Base-by-base conservation (phyloP, 1,284 basidiomycete species). In the Dichomitus squalens region DNA sequence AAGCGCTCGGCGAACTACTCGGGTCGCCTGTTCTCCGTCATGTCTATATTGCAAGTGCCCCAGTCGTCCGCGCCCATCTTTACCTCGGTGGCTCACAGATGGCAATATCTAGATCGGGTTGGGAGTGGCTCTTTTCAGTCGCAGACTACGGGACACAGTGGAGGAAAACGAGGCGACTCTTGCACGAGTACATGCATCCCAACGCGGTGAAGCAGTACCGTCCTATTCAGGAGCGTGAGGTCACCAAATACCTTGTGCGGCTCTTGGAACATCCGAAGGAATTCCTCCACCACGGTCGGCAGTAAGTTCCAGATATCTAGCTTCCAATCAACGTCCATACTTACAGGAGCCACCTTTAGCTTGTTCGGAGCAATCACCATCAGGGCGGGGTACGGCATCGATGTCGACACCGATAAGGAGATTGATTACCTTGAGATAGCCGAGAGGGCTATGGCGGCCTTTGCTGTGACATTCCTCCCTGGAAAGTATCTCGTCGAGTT, bases 311-410 rank as follows among this genome's bases (percentile, higher is more conserved):
- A 31, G n/a, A 41, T 16, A 20, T 23, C 20, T 51, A 12, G 27
- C 27, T n/a, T 16, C 43, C 6, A 2, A 14, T 29, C 25, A 46
- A 12, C 18, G 3, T 12, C 40, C 6, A n/a, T 39, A 8, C 35
- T 9, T 23, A 7, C 21, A 7, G 20, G 25, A 7, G 4, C n/a
- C 25, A 25, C 6, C 43, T 29, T 23, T 27, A 74, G 73, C 31
- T 60, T 60, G 39, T 57, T 61, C 36, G 69, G 64, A 16, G 67
- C 67, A 9, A 63, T 70, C 35, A 69, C 67, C 33, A 63, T 71
- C 52, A 58, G 53, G 21, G 61, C 73, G 29, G 55, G 68, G 4
- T 65, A 74, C 57, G 73, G 73, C 21, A 66, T 73, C 39, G 54
- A 66, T 39, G 27, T 46, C 5, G 11, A 27, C 27, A 31, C n/a